These are phyloP conservation scores for Cyberlindnera maritima DNA, from an alignment of 805 yeast genomes.

Conservation along the genomic window DNA sequence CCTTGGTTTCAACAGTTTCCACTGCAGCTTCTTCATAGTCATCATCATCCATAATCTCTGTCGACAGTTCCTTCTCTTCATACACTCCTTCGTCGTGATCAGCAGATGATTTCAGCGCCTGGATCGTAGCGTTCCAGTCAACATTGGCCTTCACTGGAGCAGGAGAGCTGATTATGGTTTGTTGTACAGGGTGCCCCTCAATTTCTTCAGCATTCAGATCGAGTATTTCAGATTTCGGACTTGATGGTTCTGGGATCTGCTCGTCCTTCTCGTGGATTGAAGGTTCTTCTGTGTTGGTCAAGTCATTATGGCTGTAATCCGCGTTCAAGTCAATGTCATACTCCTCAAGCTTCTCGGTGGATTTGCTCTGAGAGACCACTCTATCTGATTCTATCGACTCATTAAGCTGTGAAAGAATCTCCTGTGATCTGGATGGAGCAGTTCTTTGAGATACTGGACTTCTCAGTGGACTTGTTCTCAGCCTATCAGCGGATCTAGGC, in stretches of 20 bases:
- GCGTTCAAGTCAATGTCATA: constrained; percentile 1
- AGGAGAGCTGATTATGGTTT: neutral
- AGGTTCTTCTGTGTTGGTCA: neutral
- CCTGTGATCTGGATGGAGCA: constrained; percentile 4
- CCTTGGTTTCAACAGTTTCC: constrained; percentile 1
- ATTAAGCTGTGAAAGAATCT: neutral
- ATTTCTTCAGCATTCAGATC: neutral
- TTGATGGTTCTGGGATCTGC: neutral
- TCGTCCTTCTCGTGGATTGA: neutral
- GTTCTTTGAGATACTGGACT: constrained; percentile 7
- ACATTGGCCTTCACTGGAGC: constrained; percentile 9
- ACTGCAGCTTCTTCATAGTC: constrained; percentile 1
- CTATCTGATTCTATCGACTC: neutral
- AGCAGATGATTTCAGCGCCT: constrained; percentile 15
- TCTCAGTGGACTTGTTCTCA: constrained; percentile 11
- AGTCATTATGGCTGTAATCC: neutral
- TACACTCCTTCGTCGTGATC: neutral
- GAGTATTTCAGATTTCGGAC: constrained; percentile 2
- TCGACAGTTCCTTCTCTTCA: too few relatives aligned
- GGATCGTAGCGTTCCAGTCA: constrained; percentile 26
- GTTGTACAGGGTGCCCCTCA: neutral
- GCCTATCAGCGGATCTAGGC: constrained; percentile 39
- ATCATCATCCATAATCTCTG: neutral
- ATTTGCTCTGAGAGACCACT: neutral
- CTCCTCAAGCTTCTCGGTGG: neutral